Evolutionary conservation across 2,329 filamentous ascomycete genomes (phyloP), one percentile per base, ranked within the genome.

Genomic region (Capronia coronata): DNA sequence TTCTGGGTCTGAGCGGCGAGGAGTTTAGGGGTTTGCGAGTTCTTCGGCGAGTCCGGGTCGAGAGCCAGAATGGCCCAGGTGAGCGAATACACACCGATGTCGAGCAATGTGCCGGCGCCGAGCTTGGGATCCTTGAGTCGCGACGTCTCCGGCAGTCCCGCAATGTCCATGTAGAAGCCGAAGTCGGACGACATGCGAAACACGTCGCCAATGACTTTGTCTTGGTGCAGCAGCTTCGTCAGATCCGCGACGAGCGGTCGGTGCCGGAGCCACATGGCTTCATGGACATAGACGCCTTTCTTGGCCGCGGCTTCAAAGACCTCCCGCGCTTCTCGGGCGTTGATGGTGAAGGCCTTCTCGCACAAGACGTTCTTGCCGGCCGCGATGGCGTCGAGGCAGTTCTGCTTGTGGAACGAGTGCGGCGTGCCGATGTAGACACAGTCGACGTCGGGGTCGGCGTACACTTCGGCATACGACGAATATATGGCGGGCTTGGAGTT

Each of bases 1-100:
- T 52, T 40, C 29, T 60, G 60, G 14, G 39, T 58, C 60, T 63
- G 61, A 48, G 32, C 58, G 14, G 57, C 38, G 10, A 39, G 37
- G 19, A 39, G 9, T 3, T 18, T 39, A 7, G 37, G 14, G 9
- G 9, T 8, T 16, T 22, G n/a, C 10, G 14, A 19, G 14, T 21
- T 18, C 10, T 11, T 3, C n/a, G 23, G 44, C 49, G 39, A 55
- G 55, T 41, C 53, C 2, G 52, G 84, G 69, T 94, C 94, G 23
- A 94, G 77, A 21, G 83, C 84, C 69, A 94, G 87, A 76, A 94
- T 94, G 43, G 93, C 78, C 89, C 88, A 95, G 23, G 87, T 94
- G 54, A 95, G 70, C 35, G 86, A 80, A 72, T 95, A 94, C 67
- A 95, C 85, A 55, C 89, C 89, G 48, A 94, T 69, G 67, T 95